Conservation (phyloP, 345 rosid genomes). For the Microcos paniculata region DNA sequence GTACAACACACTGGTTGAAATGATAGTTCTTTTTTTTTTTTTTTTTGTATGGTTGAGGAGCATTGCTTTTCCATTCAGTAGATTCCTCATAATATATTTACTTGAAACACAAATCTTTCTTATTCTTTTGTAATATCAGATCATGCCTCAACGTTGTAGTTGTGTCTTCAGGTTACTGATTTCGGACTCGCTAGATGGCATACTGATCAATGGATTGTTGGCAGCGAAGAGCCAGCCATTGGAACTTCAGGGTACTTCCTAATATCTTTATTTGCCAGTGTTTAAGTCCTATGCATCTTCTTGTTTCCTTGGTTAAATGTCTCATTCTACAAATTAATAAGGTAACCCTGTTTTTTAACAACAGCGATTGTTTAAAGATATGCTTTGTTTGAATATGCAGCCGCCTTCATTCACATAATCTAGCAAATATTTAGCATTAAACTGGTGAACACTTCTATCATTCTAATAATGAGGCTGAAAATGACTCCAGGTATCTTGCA, state of each 20-base stretch:
- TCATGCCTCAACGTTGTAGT: not conserved
- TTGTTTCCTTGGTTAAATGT: not conserved
- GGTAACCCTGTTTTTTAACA: not conserved
- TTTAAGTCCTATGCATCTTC: not conserved
- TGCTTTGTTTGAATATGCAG: not conserved
- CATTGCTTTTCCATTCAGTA: not conserved
- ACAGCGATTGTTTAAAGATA: not conserved
- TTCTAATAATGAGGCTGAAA: slow-evolving; percentile 6
- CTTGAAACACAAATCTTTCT: too few relatives aligned
- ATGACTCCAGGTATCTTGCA: slow-evolving; percentile 54
- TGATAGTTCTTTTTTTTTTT: not conserved
- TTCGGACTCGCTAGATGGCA: slow-evolving; percentile 77
- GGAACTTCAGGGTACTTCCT: slow-evolving; percentile 58
- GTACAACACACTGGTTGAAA: not conserved
- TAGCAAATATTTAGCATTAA: not conserved
- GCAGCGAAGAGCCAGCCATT: slow-evolving; percentile 34
- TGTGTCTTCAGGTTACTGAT: slow-evolving; percentile 53
- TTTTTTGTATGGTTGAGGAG: not conserved
- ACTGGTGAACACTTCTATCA: not conserved
- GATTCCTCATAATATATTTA: not conserved
- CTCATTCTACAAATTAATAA: not conserved
- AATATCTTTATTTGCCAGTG: not conserved
- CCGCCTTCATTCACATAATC: not conserved
- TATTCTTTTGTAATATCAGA: not conserved
- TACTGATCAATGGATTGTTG: slow-evolving; percentile 38